These are phyloP conservation scores for Talaromyces nanjingensis DNA, from an alignment of 495 filamentous ascomycete species.

Conservation along the genomic window DNA sequence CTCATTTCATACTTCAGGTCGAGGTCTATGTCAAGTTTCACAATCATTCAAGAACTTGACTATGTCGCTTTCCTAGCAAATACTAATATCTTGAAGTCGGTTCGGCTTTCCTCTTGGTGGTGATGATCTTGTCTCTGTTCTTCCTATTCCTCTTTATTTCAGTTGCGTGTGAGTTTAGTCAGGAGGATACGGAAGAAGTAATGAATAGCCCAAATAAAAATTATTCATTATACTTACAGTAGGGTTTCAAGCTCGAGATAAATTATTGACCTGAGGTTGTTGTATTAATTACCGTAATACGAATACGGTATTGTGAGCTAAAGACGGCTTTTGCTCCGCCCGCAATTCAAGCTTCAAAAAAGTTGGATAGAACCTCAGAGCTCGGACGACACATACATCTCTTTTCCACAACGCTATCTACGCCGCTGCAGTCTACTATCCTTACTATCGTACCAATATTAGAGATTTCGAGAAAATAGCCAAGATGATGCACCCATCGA, in stretches of 20 bases:
- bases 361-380: neutral
- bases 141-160: neutral
- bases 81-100: neutral
- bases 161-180: neutral
- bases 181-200: neutral
- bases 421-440: neutral
- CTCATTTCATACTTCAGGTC: neutral
- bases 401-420: neutral
- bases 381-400: neutral
- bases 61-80: neutral
- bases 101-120: neutral
- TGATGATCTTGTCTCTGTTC: neutral
- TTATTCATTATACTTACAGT: neutral
- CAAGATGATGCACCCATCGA: constrained; percentile 80
- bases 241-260: neutral
- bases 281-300: neutral
- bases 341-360: neutral
- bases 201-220: neutral
- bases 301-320: neutral
- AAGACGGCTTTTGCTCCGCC: neutral
- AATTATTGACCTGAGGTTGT: neutral
- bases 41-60: neutral
- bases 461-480: constrained; percentile 1
- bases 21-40: neutral
- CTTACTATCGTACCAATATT: neutral